Evolutionary conservation across 2,329 filamentous ascomycete species (phyloP), one percentile per base, ranked within the genome.

Genomic region (Sarocladium strictum): DNA sequence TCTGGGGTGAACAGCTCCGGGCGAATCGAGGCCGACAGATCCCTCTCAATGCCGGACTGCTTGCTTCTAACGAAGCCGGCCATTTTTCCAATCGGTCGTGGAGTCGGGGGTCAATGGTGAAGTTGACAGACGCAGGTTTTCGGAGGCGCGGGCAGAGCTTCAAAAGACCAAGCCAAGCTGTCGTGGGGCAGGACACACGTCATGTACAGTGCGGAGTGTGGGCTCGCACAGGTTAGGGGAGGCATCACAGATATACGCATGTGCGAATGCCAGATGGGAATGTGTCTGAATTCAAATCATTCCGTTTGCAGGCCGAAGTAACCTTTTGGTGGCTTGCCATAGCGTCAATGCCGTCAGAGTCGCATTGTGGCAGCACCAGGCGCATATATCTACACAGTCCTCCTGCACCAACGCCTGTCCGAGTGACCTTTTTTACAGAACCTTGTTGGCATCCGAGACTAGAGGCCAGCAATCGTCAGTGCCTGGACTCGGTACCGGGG

Each of bases 41-140:
- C 94, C 72, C 87, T 89, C 68, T 91, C 87, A 63, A 99, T 87
- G 65, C 94, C 94, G 55, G 90, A 84, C 78, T 97, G 94, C 78
- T 96, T 97, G 63, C 89, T 88, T 68, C 94, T 81, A 59, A 99
- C 76, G 68, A 97, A 93, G 63, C 88, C 84, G 54, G 92, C 85
- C 92, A 97, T 97, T 40, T 40, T 40, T 19, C 23, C 33, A 11
- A 19, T 17, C 35, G 26, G 15, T 35, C 23, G n/a, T n/a, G n/a
- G 14, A 17, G 38, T 43, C 35, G 35, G 14, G 21, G 38, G 17
- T 40, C 17, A 32, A 5, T 4, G 43, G 6, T 9, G 14, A 32
- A n/a, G 43, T 29, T 49, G 24, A 49, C 5, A 23, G 12, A n/a
- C 21, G 43, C 10, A 49, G 10, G 26, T 27, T 49, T 19, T 43